Percentiles rank a stretch among this genome's conserved stretches.
phyloP scores from a whole-genome alignment of 805 yeast genomes.

The Debaryomyces maramus region DNA sequence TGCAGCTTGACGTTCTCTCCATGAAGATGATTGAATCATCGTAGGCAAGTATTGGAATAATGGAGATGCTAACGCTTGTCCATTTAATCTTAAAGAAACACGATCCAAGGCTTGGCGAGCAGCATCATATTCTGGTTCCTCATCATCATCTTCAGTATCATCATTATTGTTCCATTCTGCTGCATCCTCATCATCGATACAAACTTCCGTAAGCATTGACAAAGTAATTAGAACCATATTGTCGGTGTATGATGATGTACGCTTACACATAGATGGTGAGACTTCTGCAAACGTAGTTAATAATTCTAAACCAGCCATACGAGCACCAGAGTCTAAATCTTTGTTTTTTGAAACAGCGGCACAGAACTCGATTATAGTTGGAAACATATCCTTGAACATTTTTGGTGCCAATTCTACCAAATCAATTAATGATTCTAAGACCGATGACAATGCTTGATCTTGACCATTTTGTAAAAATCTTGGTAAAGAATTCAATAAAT shows the following conservation, averaged over 20 bases:
- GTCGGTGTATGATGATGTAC: constrained; percentile 68
- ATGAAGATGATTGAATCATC: constrained; percentile 71
- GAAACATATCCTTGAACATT: constrained; percentile 88
- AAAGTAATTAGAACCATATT: constrained; percentile 72
- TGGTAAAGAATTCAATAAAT: constrained; percentile 82
- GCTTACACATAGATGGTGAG: constrained; percentile 92
- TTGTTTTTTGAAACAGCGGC: constrained; percentile 78
- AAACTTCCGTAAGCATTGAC: constrained; percentile 88
- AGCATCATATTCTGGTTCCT: constrained; percentile 83
- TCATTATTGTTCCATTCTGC: constrained; percentile 84
- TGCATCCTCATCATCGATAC: constrained; percentile 82
- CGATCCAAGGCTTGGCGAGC: constrained; percentile 96
- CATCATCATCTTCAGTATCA: constrained; percentile 74
- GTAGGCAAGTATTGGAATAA: constrained; percentile 83
- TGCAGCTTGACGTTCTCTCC: constrained; percentile 98
- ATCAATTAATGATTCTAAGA: constrained; percentile 86
- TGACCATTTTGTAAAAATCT: constrained; percentile 77
- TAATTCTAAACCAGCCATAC: constrained; percentile 86
- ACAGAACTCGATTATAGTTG: constrained; percentile 82
- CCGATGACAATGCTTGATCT: constrained; percentile 78
- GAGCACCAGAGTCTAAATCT: constrained; percentile 74
- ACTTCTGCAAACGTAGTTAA: constrained; percentile 89
- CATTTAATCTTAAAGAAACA: constrained; percentile 79
- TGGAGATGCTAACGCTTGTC: constrained; percentile 80
- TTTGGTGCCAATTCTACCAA: constrained; percentile 92